These are phyloP conservation scores for Globisporangium paroecandrum DNA, from an alignment of 352 stramenopile species.

Conservation along the genomic window DNA sequence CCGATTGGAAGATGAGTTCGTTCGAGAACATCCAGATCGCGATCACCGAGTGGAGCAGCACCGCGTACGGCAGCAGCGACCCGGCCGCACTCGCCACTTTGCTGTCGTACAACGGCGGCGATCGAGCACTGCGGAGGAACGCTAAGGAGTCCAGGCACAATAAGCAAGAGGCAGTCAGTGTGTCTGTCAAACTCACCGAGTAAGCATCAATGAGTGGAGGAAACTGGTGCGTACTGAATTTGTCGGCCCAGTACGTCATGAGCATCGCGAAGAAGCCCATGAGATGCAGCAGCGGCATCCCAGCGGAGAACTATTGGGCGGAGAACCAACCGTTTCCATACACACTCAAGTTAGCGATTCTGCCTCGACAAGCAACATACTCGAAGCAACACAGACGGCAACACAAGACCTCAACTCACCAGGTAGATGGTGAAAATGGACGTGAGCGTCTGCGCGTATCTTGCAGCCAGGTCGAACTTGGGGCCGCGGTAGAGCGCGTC, in stretches of 20 bases:
- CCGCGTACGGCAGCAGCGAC: constrained; percentile 65
- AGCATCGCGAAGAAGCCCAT: constrained; percentile 71
- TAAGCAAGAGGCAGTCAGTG: background rate
- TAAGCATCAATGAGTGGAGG: background rate
- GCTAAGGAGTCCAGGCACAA: constrained; percentile 15
- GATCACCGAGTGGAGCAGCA: constrained; percentile 68
- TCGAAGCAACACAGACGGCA: background rate
- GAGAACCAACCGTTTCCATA: background rate
- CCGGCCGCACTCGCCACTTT: constrained; percentile 59
- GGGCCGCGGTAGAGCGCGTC: constrained; percentile 73
- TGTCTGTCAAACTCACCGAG: background rate
- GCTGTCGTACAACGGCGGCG: constrained; percentile 67
- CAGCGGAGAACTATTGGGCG: constrained; percentile 58
- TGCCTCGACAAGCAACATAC: background rate
- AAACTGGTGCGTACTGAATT: constrained; percentile 63
- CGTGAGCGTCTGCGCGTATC: constrained; percentile 76
- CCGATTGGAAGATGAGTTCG: constrained; percentile 75
- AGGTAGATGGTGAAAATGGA: constrained; percentile 81
- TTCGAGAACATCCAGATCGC: constrained; percentile 89
- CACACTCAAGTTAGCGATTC: background rate
- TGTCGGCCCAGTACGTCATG: constrained; percentile 83
- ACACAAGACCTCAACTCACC: constrained; percentile 24
- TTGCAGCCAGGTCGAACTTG: constrained; percentile 68
- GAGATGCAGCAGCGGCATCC: constrained; percentile 76
- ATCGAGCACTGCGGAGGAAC: constrained; percentile 70